phyloP scores from a whole-genome alignment of 768 basidiomycete species.

The Crassisporium funariophilum region DNA sequence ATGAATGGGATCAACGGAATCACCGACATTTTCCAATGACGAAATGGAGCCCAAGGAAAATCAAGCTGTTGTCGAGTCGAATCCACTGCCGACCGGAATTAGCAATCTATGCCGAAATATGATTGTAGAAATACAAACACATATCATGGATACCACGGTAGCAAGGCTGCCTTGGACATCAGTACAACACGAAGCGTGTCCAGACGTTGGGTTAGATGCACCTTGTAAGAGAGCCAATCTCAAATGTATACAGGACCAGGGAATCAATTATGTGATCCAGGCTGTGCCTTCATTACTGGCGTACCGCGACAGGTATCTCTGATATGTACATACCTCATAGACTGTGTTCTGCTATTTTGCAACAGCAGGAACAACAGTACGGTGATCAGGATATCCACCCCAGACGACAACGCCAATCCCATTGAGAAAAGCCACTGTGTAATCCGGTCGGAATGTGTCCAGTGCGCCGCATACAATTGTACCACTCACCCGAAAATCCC shows the following conservation, averaged over 20 bases:
- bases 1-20: too few species aligned
- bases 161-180: conserved; percentile 27
- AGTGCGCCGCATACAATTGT: background rate
- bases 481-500: conserved; percentile 9
- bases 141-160: conserved; percentile 47
- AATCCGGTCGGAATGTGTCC: background rate
- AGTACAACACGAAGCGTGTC: background rate
- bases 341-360: conserved; percentile 32
- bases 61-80: conserved; percentile 37
- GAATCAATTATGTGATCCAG: conserved; percentile 44
- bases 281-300: conserved; percentile 28
- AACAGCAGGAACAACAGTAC: conserved; percentile 41
- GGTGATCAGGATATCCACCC: conserved; percentile 47
- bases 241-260: conserved; percentile 49
- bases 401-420: conserved; percentile 47
- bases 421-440: conserved; percentile 56
- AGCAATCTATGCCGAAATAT: background rate
- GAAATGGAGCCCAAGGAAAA: conserved; percentile 48
- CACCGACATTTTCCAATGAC: conserved; percentile 42
- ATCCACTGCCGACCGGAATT: conserved; percentile 38
- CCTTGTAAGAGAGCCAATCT: conserved; percentile 50
- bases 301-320: background rate
- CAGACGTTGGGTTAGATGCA: conserved; percentile 3
- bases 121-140: conserved; percentile 28
- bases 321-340: conserved; percentile 31